Base-by-base conservation (phyloP, 164 flowering plant species). In the Litsea cubeba region DNA sequence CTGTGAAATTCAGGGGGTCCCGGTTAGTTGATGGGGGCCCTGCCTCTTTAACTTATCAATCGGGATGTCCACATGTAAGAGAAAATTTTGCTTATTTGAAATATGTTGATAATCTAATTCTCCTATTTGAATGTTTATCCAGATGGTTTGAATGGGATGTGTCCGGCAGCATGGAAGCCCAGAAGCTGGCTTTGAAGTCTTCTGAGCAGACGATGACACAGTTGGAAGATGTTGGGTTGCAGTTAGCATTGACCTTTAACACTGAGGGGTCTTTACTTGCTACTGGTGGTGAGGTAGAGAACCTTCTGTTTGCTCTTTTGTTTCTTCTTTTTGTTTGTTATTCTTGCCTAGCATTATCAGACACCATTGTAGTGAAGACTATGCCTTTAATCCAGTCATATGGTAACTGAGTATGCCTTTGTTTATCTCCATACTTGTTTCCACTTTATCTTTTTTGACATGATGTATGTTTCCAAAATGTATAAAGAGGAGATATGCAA, bases 131-230 rank as follows among this genome's bases (percentile, higher is more conserved):
- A 49, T 15, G 30, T 22, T 49, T 49, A 24, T 78, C 65, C 79
- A 94, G 98, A 80, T 89, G 88, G 89, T 92, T 83, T 78, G 90
- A 96, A 68, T 94, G 97, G 98, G 89, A 88, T 26, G 72, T 25
- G 60, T 72, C 74, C 18, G 65, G 78, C 51, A 73, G 63, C 49
- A 32, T 12, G 23, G 87, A 81, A 74, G 80, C 11, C 32, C 81
- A 72, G 68, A 81, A 78, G 51, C 75, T 87, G 79, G 79, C 82
- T 66, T n/a, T 91, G 24, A 88, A 78, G 74, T 62, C 76, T 63
- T 94, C 99, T 12, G 89, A 88, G 75, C 87, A 76, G 79, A 85
- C 73, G 28, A 83, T 92, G 58, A 77, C 71, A 6, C 83, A 75
- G 62, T 78, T 96, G 82, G 87, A 94, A 82, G 85, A 85, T 81